These are phyloP conservation scores for Pinus tabuliformis DNA, from an alignment of 75 land plant species.

Conservation along the genomic window DNA sequence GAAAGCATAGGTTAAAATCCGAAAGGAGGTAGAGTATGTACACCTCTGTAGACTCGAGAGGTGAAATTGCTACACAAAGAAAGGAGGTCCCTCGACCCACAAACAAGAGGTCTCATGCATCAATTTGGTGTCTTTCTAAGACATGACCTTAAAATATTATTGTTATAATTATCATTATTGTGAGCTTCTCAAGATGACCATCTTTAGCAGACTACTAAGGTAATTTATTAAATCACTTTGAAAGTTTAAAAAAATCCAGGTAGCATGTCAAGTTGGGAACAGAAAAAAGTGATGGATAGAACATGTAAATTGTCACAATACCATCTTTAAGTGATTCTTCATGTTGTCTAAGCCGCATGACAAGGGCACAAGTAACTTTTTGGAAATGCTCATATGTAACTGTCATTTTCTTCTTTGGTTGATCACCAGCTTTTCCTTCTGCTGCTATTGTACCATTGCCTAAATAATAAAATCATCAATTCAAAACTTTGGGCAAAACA, in stretches of 20 bases:
- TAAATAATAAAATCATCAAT: not conserved
- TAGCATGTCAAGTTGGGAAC: not conserved
- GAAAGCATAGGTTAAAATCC: too few relatives aligned
- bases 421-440: constrained; percentile 18
- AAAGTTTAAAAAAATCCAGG: not conserved
- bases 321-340: constrained; percentile 85
- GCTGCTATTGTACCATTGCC: not conserved
- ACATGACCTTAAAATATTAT: too few relatives aligned
- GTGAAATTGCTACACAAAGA: too few relatives aligned
- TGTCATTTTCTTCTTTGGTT: constrained; percentile 64
- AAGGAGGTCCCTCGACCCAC: too few relatives aligned
- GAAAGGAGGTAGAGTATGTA: not conserved
- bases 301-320: constrained; percentile 18
- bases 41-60: too few relatives aligned
- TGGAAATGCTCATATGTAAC: constrained; percentile 91
- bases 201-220: not conserved
- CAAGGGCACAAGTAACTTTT: constrained; percentile 88
- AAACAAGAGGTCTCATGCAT: too few relatives aligned
- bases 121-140: too few relatives aligned
- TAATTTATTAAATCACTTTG: not conserved
- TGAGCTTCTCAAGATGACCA: not conserved
- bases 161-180: not conserved
- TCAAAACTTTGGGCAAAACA: not conserved
- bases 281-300: not conserved
- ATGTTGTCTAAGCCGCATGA: constrained; percentile 89